phyloP scores from a whole-genome alignment of 257 asterid genomes.

The Linaria vulgaris region DNA sequence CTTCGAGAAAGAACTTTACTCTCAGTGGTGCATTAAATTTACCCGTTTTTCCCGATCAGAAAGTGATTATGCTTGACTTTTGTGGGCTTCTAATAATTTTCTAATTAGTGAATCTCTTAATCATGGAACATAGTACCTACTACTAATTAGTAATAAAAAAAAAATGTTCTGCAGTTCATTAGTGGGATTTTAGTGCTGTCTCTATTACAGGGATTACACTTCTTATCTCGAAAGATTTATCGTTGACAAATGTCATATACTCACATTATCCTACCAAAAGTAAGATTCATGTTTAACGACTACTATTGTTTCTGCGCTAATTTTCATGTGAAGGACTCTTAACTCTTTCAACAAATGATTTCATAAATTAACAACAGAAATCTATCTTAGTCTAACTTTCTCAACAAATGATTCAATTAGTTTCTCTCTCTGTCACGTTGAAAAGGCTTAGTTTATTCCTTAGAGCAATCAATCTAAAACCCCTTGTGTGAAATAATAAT shows the following conservation, averaged over 20 bases:
- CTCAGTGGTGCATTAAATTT: neutral
- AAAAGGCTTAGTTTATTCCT: too few species aligned
- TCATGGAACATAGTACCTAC: conserved; percentile 45
- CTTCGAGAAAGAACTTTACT: conserved; percentile 1
- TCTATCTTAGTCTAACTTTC: too few species aligned
- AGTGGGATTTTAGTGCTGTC: conserved; percentile 35
- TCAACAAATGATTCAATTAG: too few species aligned
- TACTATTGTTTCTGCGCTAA: neutral
- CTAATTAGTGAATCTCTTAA: conserved; percentile 43
- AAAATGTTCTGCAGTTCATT: conserved; percentile 7
- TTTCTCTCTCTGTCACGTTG: too few species aligned
- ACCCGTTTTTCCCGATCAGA: conserved; percentile 8
- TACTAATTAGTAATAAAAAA: conserved; percentile 20
- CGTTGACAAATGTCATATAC: neutral
- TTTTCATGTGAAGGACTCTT: too few species aligned
- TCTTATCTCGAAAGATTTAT: neutral
- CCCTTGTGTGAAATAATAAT: too few species aligned
- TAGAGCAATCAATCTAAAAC: too few species aligned
- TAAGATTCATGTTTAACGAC: neutral
- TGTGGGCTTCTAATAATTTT: conserved; percentile 32
- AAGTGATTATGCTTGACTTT: conserved; percentile 20
- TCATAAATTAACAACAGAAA: too few species aligned
- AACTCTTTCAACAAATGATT: too few species aligned
- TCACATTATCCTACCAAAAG: neutral
- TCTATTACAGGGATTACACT: conserved; percentile 15